phyloP scores from a whole-genome alignment of 352 stramenopile species.

The Globisporangium uncinulatum region DNA sequence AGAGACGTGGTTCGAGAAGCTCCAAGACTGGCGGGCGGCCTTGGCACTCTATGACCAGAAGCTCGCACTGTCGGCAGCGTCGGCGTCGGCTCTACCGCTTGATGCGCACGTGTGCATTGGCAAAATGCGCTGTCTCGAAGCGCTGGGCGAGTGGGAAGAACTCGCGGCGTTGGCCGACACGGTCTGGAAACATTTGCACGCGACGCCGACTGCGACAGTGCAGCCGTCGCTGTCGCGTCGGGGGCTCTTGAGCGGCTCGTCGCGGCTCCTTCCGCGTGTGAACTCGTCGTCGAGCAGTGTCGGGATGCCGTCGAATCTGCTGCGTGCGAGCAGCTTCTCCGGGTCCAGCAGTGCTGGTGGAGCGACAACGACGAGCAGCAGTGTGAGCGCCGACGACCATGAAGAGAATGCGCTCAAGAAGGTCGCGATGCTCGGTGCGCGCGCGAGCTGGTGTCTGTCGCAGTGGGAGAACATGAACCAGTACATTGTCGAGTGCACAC shows the following conservation, averaged over 20 bases:
- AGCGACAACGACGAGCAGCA: neutral
- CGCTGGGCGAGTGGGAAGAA: conserved; percentile 93
- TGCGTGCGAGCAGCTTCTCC: conserved; percentile 28
- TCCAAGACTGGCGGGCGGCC: conserved; percentile 96
- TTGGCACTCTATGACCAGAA: conserved; percentile 92
- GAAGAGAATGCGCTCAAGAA: conserved; percentile 47
- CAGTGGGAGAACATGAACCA: conserved; percentile 82
- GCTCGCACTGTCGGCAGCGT: conserved; percentile 19
- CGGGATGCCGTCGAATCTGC: conserved; percentile 8
- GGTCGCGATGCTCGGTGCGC: conserved; percentile 76
- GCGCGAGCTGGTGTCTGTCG: conserved; percentile 79
- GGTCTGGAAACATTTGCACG: conserved; percentile 41
- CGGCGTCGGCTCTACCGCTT: conserved; percentile 11
- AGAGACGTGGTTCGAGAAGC: conserved; percentile 97
- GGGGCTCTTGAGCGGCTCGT: conserved; percentile 1
- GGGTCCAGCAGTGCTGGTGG: conserved; percentile 18
- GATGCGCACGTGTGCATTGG: conserved; percentile 94
- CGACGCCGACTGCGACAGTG: conserved; percentile 3
- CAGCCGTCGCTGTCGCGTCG: conserved; percentile 3
- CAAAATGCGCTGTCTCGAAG: conserved; percentile 97
- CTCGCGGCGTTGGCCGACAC: conserved; percentile 85
- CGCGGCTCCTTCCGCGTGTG: conserved; percentile 4
- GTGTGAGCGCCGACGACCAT: conserved; percentile 24
- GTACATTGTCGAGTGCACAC: conserved; percentile 55
- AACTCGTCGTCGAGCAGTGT: conserved; percentile 10